A percentile compares a stretch with the other conserved stretches of the same genome.
These are phyloP conservation scores for Cochlearia excelsa DNA, from an alignment of 345 rosid genomes.

Conservation along the genomic window DNA sequence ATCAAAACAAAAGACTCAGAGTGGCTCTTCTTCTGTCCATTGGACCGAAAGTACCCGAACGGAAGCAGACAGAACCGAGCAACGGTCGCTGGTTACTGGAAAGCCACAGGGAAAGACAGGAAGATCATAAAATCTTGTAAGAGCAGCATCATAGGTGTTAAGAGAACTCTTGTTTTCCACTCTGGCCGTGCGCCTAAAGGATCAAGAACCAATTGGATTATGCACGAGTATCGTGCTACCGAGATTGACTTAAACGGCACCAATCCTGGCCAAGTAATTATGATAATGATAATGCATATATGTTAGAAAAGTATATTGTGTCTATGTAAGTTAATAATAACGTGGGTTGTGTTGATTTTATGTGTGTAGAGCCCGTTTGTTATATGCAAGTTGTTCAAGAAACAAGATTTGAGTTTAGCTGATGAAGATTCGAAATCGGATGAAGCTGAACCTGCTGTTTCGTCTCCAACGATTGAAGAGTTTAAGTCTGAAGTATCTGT, in stretches of 20 bases:
- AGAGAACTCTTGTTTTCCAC: constrained; percentile 90
- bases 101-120: constrained; percentile 91
- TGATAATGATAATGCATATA: neutral
- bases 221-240: constrained; percentile 88
- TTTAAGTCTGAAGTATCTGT: constrained; percentile 32
- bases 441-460: constrained; percentile 40
- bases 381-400: constrained; percentile 65
- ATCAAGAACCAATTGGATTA: constrained; percentile 71
- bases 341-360: constrained; percentile 20
- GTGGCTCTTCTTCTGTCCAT: constrained; percentile 97
- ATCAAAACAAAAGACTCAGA: constrained; percentile 60
- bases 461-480: constrained; percentile 39
- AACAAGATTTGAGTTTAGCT: constrained; percentile 41
- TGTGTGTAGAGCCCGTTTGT: constrained; percentile 63
- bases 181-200: constrained; percentile 84
- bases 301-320: too few species aligned
- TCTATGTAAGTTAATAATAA: constrained; percentile 4
- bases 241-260: constrained; percentile 63
- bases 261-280: constrained; percentile 78
- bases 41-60: constrained; percentile 82
- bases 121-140: constrained; percentile 49
- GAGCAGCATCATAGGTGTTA: constrained; percentile 58
- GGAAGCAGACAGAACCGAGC: constrained; percentile 84
- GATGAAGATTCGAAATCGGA: constrained; percentile 36
- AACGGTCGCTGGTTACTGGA: constrained; percentile 81